These are phyloP conservation scores for Pseudogymnoascus sp. DNA, from an alignment of 2,329 filamentous ascomycete genomes.

Conservation along the genomic window DNA sequence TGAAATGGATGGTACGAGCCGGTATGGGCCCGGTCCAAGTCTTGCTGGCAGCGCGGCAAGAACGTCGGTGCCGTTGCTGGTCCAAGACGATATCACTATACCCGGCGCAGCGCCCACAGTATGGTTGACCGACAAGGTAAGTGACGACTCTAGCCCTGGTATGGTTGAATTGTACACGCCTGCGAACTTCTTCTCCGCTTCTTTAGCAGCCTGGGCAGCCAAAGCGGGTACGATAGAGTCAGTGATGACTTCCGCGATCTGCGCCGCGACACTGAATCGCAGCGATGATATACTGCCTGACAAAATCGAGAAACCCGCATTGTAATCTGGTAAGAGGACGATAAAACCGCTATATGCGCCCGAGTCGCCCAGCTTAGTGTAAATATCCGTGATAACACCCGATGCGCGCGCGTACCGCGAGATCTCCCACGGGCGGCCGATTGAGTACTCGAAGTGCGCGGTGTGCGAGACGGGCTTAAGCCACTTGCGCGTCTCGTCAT, in stretches of 20 bases:
- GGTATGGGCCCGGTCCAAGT: background rate
- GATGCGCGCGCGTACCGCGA: constrained; percentile 33
- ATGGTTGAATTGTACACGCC: constrained; percentile 22
- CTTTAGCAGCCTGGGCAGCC: constrained; percentile 16
- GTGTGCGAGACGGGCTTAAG: constrained; percentile 38
- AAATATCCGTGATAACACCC: constrained; percentile 39
- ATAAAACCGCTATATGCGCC: constrained; percentile 36
- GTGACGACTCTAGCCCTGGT: constrained; percentile 23
- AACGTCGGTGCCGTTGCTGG: constrained; percentile 30
- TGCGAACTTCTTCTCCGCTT: constrained; percentile 6
- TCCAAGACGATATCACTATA: constrained; percentile 27
- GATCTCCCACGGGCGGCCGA: constrained; percentile 45
- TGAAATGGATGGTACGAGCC: background rate
- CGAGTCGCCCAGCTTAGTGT: constrained; percentile 41
- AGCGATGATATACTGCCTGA: constrained; percentile 24
- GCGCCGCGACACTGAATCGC: constrained; percentile 9
- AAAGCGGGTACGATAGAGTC: constrained; percentile 22
- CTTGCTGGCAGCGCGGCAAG: constrained; percentile 15
- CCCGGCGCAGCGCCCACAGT: constrained; percentile 23
- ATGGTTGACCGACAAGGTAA: constrained; percentile 20
- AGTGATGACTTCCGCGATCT: constrained; percentile 19
- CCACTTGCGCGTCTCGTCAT: constrained; percentile 37
- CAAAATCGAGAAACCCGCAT: constrained; percentile 37
- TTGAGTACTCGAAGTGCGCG: constrained; percentile 31
- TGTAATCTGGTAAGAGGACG: constrained; percentile 41